Percentiles rank a stretch among this genome's conserved stretches.
Evolutionary conservation across 2,329 filamentous ascomycete species (phyloP).

Genomic region (Venturia nashicola): DNA sequence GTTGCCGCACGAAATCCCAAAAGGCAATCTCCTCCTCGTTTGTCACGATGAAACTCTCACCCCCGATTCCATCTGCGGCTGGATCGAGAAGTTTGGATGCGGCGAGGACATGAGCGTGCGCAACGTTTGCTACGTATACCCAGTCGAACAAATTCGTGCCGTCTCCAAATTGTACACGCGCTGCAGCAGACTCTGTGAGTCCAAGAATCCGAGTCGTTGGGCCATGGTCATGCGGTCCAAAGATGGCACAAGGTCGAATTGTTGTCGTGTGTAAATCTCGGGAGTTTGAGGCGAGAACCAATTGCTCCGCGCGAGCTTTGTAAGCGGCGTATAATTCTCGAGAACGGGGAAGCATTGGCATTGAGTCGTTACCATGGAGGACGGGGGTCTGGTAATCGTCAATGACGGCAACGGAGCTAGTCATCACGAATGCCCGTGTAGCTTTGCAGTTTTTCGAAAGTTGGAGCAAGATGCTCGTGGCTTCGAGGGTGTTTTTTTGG

Average conservation of each 20-base stretch:
- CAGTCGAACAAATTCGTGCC: conserved; percentile 59
- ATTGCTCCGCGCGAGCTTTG: conserved; percentile 63
- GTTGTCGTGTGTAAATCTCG: conserved; percentile 51
- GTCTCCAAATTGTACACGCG: conserved; percentile 64
- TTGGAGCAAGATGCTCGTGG: conserved; percentile 65
- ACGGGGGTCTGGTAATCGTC: conserved; percentile 1
- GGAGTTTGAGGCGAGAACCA: conserved; percentile 28
- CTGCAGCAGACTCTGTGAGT: conserved; percentile 45
- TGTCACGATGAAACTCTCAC: conserved; percentile 81
- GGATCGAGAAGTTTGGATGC: conserved; percentile 57
- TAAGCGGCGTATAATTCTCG: conserved; percentile 65
- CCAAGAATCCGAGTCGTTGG: conserved; percentile 58
- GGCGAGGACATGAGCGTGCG: conserved; percentile 73
- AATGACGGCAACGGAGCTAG: conserved; percentile 68
- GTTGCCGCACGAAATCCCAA: conserved; percentile 71
- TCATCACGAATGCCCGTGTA: conserved; percentile 80
- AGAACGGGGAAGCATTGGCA: background rate
- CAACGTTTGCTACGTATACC: conserved; percentile 56
- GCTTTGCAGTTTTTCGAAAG: conserved; percentile 55
- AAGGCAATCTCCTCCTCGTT: conserved; percentile 84
- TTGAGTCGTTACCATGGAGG: conserved; percentile 3
- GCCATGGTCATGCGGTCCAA: conserved; percentile 70
- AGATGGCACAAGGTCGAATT: conserved; percentile 76
- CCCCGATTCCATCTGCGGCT: conserved; percentile 24
- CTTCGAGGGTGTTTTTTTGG: conserved; percentile 84